These are phyloP conservation scores for Dalbergia cochinchinensis DNA, from an alignment of 306 rosid species.

Conservation along the genomic window DNA sequence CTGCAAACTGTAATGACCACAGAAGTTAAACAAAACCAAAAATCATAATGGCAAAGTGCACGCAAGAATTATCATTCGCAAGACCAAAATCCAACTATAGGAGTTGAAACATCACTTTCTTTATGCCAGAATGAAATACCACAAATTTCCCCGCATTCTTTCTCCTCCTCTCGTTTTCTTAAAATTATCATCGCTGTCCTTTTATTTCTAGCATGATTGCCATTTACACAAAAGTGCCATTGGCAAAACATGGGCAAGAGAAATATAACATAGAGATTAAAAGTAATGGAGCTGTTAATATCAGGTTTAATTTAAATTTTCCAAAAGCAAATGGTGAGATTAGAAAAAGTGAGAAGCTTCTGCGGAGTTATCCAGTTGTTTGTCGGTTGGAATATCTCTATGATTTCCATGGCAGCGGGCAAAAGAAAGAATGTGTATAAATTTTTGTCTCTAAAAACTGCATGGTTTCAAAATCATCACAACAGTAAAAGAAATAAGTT, in stretches of 20 bases:
- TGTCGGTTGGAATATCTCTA: neutral
- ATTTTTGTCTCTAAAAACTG: neutral
- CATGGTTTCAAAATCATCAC: conserved; percentile 10
- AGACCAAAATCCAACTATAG: too few species aligned
- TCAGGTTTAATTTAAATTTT: neutral
- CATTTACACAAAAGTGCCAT: neutral
- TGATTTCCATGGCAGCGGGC: neutral
- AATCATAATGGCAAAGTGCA: conserved; percentile 2
- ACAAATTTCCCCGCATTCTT: too few species aligned
- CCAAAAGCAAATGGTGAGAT: neutral
- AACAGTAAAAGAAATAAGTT: neutral
- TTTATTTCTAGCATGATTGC: neutral
- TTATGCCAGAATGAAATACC: too few species aligned
- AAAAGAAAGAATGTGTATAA: neutral
- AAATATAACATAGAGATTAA: neutral
- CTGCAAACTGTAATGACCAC: conserved; percentile 72
- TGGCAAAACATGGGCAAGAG: neutral
- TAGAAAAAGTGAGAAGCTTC: neutral
- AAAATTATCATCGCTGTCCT: neutral
- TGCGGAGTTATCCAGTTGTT: neutral
- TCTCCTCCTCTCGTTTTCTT: neutral
- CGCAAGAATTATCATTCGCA: neutral
- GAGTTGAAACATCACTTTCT: too few species aligned
- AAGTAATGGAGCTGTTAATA: neutral
- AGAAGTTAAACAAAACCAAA: conserved; percentile 22